Conservation (phyloP, 352 stramenopile species). For the Pythium dissimile region DNA sequence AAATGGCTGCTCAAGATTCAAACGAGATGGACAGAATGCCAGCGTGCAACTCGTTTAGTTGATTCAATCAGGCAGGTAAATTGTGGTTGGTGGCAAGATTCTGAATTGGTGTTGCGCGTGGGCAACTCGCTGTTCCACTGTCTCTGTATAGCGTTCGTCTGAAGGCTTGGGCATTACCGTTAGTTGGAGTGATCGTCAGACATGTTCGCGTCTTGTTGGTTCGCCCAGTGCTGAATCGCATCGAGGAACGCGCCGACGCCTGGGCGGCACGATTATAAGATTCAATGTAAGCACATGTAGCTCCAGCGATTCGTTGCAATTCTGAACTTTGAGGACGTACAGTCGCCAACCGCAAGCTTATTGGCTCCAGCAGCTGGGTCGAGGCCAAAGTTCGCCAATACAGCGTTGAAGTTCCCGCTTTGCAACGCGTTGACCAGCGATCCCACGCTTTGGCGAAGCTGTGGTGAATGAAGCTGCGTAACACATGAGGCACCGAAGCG, state of each 20-base stretch:
- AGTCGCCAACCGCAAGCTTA: constrained; percentile 82
- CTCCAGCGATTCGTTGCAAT: background rate
- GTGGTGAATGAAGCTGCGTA: constrained; percentile 65
- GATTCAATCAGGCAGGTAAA: background rate
- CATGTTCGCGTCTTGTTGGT: constrained; percentile 53
- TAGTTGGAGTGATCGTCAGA: constrained; percentile 9
- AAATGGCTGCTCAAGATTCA: constrained; percentile 10
- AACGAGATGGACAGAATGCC: background rate
- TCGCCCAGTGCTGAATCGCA: constrained; percentile 73
- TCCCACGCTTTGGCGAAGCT: constrained; percentile 87
- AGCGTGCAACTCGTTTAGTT: background rate
- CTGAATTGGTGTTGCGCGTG: background rate
- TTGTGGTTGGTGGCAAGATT: too few relatives aligned
- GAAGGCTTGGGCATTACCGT: too few relatives aligned
- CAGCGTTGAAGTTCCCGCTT: constrained; percentile 88
- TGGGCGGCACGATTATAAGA: too few relatives aligned
- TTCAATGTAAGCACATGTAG: background rate
- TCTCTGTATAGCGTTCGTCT: too few relatives aligned
- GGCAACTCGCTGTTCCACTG: too few relatives aligned
- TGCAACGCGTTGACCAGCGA: constrained; percentile 82
- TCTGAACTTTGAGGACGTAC: constrained; percentile 28
- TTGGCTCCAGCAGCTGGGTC: constrained; percentile 67
- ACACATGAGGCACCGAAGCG: background rate
- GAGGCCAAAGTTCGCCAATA: constrained; percentile 90
- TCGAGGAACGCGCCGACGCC: constrained; percentile 75